Base-by-base conservation (phyloP, 1,139 yeast genomes). In the Debaryomycetaceae sp. region DNA sequence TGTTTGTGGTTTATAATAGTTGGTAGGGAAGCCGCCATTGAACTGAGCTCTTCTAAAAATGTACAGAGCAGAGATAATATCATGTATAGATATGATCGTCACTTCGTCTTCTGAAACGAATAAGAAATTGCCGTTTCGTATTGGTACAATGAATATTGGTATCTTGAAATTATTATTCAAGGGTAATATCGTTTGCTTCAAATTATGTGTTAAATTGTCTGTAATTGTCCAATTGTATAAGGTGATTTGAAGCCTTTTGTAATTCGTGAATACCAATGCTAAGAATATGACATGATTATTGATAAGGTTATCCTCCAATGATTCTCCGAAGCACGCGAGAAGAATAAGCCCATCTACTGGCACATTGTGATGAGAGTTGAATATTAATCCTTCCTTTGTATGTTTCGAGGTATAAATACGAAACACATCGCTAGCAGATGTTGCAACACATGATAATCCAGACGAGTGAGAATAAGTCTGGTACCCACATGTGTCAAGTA, bases 51-150 rank as follows among this genome's bases (percentile, higher is more conserved):
- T 48, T 3, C 52, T 45, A 48, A 75, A 76, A 37, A 62, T 57
- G 47, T 70, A 70, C 41, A 72, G 74, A 0, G 76, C 81, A 2
- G 80, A 74, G n/a, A 72, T 55, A 5, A 77, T 71, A 42, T 72
- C 70, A 55, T 73, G 76, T 8, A 74, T 60, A 6, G 76, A 60
- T 5, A 77, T 56, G 1, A 69, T 52, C 4, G 61, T 54, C 5
- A 72, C 43, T 34, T 59, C 63, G 5, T 57, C 49, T 5, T 59
- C 57, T 6, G 58, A 53, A 1, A 73, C 70, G 50, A 70, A 68
- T 24, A 73, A 53, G 46, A 71, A 73, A 17, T 68, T 59, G n/a
- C 62, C 56, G 7, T 57, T 56, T 8, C 62, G 56, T 39, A 76
- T 58, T 0, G 81, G 72, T 0, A 69, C 54, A 1, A 72, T 58